A percentile compares a stretch with the other conserved stretches of the same genome.
phyloP scores from a whole-genome alignment of 768 basidiomycete genomes.

The Krasilnikovozyma curviuscula region DNA sequence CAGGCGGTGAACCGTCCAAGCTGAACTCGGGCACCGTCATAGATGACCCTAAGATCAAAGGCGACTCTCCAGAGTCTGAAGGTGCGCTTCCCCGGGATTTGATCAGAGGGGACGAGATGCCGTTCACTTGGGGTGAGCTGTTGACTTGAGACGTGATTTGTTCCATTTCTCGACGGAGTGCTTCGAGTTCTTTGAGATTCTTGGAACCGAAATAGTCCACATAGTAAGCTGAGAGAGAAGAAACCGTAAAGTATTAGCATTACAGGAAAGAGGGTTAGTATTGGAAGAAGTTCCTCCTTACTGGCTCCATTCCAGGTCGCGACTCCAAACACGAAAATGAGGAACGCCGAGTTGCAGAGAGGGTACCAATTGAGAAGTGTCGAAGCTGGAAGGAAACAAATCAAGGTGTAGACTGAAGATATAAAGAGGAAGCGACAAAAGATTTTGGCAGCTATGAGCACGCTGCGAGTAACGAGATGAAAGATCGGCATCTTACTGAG shows the following conservation, averaged over 20 bases:
- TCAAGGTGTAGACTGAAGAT: slow-evolving; percentile 5
- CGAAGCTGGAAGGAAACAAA: slow-evolving; percentile 6
- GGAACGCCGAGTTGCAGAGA: not conserved
- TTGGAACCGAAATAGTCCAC: not conserved
- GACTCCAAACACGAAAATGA: slow-evolving; percentile 4
- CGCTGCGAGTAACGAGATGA: not conserved
- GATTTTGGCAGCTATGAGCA: not conserved
- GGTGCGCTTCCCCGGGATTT: too few relatives aligned
- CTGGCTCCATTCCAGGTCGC: slow-evolving; percentile 8
- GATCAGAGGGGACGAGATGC: too few relatives aligned
- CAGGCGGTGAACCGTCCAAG: too few relatives aligned
- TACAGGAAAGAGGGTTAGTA: not conserved
- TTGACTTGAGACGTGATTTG: too few relatives aligned
- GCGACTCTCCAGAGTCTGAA: too few relatives aligned
- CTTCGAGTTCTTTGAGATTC: slow-evolving; percentile 9
- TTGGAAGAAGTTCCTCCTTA: not conserved
- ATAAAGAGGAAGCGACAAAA: not conserved
- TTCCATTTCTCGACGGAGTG: slow-evolving; percentile 11
- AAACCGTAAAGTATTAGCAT: not conserved
- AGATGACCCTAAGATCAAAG: too few relatives aligned
- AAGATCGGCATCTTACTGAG: not conserved
- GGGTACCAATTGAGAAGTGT: slow-evolving; percentile 1
- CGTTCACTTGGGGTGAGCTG: too few relatives aligned
- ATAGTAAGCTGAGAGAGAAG: too few relatives aligned
- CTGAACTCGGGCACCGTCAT: too few relatives aligned